Evolutionary conservation across 2,329 filamentous ascomycete genomes (phyloP), one percentile per base, ranked within the genome.

Genomic region (Thelonectria rubi): DNA sequence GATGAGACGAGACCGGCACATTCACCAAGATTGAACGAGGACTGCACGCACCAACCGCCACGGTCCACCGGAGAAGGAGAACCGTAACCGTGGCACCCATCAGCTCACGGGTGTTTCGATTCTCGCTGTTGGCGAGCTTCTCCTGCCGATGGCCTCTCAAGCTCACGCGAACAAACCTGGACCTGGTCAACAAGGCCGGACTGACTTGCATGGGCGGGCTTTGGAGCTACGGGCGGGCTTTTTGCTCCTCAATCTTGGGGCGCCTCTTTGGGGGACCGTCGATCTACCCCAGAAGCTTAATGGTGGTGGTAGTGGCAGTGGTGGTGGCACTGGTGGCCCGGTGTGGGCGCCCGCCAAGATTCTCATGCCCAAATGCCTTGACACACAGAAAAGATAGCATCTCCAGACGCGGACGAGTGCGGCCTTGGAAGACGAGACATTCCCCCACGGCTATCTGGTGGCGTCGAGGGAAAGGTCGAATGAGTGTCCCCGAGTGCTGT

Each of bases 341-440:
- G n/a, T n/a, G 45, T 20, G 55, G 52, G 63, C 69, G 66, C 63
- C 53, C 65, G 68, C 69, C 67, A 65, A 48, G 58, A 64, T 67
- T 72, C 62, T 61, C 55, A 69, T 72, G 66, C 54, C 67, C 65
- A 69, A 70, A 70, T 71, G 45, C 61, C 50, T 63, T 72, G 68
- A 72, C 68, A 72, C 69, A 72, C 57, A 55, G 64, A 71, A 3
- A 39, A 66, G 68, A 69, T 70, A 70, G 66, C 60, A 65, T 66
- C 58, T 37, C 55, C 53, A 37, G 34, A 60, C 52, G 46, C 50
- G 53, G 47, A 61, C 64, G 55, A 51, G 26, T 46, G 24, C 45
- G 54, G 48, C 49, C 39, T 57, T 60, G 60, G 59, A 49, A 51
- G 48, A 56, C 37, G 56, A 49, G 47, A 55, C 58, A 53, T 52